These are phyloP conservation scores for Talaromyces sp. DNA, from an alignment of 2,329 filamentous ascomycete species.

Conservation along the genomic window DNA sequence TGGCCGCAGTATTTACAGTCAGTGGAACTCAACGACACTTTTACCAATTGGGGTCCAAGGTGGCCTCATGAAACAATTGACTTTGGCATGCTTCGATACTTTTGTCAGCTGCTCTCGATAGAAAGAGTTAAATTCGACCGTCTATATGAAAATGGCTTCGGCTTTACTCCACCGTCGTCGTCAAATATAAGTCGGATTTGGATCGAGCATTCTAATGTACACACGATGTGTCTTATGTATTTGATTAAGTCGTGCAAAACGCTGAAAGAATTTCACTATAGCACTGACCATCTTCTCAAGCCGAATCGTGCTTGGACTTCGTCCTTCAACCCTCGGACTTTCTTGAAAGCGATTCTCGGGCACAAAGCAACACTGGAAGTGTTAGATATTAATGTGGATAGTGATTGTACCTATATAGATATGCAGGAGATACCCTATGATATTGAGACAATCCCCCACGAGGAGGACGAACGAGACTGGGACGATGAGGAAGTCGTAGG, in stretches of 20 bases:
- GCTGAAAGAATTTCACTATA: conserved; percentile 16
- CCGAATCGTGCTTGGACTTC: background rate
- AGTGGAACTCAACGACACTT: conserved; percentile 12
- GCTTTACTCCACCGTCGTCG: background rate
- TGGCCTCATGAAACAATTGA: conserved; percentile 12
- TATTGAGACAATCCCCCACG: background rate
- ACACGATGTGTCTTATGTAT: conserved; percentile 7
- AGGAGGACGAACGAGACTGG: background rate
- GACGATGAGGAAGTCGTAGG: background rate
- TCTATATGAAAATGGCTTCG: conserved; percentile 2
- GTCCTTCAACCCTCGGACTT: conserved; percentile 14
- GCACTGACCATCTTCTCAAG: conserved; percentile 14
- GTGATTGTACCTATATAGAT: background rate
- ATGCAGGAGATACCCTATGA: too few species aligned
- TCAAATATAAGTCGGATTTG: conserved; percentile 17
- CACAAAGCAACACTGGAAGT: conserved; percentile 18
- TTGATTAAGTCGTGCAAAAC: conserved; percentile 15
- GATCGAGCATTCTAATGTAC: conserved; percentile 14
- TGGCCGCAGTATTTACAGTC: conserved; percentile 15
- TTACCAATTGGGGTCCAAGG: background rate
- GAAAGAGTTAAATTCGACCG: conserved; percentile 15
- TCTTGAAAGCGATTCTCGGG: conserved; percentile 14
- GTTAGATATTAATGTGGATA: conserved; percentile 16
- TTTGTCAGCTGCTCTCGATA: conserved; percentile 17
- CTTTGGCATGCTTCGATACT: conserved; percentile 12